These are phyloP conservation scores for Fusarium odoratissimum DNA, from an alignment of 2,329 filamentous ascomycete species.

Conservation along the genomic window DNA sequence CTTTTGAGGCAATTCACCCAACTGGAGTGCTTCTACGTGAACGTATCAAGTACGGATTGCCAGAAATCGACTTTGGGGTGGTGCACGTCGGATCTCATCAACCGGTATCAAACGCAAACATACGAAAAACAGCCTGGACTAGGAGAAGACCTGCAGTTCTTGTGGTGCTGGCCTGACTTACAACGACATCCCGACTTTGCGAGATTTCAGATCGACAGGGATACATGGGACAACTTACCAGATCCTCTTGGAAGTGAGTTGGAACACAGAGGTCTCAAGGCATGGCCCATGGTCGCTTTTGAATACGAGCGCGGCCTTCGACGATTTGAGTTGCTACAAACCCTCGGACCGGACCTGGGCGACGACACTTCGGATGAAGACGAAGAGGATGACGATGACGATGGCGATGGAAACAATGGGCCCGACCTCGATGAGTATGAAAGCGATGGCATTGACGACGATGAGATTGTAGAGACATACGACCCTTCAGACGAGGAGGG, in stretches of 20 bases:
- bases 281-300: conserved; percentile 50
- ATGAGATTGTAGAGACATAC: conserved; percentile 42
- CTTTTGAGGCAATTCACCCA: conserved; percentile 36
- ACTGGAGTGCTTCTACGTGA: conserved; percentile 46
- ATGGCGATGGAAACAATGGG: conserved; percentile 23
- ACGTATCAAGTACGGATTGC: conserved; percentile 1
- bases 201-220: conserved; percentile 36
- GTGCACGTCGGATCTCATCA: conserved; percentile 48
- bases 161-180: conserved; percentile 52
- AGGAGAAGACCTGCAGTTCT: conserved; percentile 41
- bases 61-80: conserved; percentile 42
- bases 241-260: conserved; percentile 7
- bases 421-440: conserved; percentile 50
- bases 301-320: conserved; percentile 32
- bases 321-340: conserved; percentile 31
- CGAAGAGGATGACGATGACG: conserved; percentile 19
- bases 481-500: conserved; percentile 46
- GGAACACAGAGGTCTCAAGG: conserved; percentile 26
- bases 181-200: conserved; percentile 47
- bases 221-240: not conserved
- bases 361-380: conserved; percentile 33
- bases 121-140: conserved; percentile 41
- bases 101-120: conserved; percentile 45
- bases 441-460: conserved; percentile 55
- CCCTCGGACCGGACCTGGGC: not conserved